Conservation (phyloP, 129 eudicot genomes). For the Pittosporum tobira region DNA sequence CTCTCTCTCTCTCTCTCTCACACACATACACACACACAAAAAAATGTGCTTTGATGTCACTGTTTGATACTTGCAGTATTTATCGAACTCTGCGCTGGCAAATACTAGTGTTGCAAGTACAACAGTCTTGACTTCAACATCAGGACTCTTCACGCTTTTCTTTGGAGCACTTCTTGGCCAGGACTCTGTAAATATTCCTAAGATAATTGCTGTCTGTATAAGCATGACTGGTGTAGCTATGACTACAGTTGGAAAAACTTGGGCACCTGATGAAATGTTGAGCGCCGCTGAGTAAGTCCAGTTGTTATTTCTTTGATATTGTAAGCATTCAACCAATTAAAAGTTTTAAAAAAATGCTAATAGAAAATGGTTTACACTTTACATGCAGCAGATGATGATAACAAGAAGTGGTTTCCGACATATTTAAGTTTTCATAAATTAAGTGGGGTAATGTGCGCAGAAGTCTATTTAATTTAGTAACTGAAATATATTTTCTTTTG, state of each 20-base stretch:
- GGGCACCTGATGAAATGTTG: constrained; percentile 35
- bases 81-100: constrained; percentile 38
- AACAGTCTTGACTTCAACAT: constrained; percentile 38
- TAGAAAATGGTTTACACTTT: no score
- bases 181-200: constrained; percentile 26
- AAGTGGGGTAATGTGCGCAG: no score
- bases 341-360: no score
- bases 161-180: constrained; percentile 38
- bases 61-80: constrained; percentile 22
- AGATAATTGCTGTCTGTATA: constrained; percentile 28
- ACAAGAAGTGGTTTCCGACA: no score
- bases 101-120: constrained; percentile 47
- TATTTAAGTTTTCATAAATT: no score
- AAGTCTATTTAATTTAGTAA: no score
- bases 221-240: constrained; percentile 47
- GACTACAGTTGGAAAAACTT: constrained; percentile 40
- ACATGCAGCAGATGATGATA: no score
- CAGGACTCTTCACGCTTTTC: constrained; percentile 44
- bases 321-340: not conserved
- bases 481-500: not conserved
- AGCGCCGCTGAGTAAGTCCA: constrained; percentile 29
- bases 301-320: not conserved
- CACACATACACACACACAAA: no score
- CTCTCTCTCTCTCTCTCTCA: not conserved
- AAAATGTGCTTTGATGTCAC: not conserved